Evolutionary conservation across 768 basidiomycete genomes (phyloP).

Genomic region (Pilatotrama ljubarskyi): DNA sequence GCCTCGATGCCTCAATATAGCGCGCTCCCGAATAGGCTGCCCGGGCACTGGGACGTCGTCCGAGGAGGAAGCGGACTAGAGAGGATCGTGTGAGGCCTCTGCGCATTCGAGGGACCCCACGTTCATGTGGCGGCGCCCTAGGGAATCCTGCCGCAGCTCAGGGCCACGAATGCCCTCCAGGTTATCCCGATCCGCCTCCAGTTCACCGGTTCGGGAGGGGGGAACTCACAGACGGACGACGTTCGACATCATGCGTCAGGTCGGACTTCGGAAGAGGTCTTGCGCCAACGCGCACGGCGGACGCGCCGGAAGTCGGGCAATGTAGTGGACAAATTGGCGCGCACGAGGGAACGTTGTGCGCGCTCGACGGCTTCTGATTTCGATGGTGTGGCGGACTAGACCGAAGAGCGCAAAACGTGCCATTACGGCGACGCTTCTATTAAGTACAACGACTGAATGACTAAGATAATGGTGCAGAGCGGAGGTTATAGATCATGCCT

Average conservation of each 20-base stretch:
- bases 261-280: background rate
- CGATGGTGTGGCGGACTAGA: background rate
- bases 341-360: slow-evolving; percentile 1
- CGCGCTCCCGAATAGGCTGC: background rate
- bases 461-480: slow-evolving; percentile 2
- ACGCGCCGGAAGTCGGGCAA: background rate
- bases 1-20: background rate
- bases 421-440: slow-evolving; percentile 8
- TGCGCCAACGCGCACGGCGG: background rate
- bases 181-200: background rate
- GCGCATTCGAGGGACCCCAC: slow-evolving; percentile 19
- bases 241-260: no score
- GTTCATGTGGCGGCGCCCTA: slow-evolving; percentile 12
- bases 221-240: no score
- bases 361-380: slow-evolving; percentile 6
- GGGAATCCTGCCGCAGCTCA: background rate
- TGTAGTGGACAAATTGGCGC: background rate
- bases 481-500: background rate
- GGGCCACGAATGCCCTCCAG: background rate
- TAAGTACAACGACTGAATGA: slow-evolving; percentile 15
- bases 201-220: background rate
- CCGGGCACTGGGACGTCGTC: background rate
- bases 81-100: slow-evolving; percentile 8
- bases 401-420: slow-evolving; percentile 1
- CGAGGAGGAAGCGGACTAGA: background rate